Conservation (phyloP, 1,284 basidiomycete genomes). For the Singerocomus inundabilis region DNA sequence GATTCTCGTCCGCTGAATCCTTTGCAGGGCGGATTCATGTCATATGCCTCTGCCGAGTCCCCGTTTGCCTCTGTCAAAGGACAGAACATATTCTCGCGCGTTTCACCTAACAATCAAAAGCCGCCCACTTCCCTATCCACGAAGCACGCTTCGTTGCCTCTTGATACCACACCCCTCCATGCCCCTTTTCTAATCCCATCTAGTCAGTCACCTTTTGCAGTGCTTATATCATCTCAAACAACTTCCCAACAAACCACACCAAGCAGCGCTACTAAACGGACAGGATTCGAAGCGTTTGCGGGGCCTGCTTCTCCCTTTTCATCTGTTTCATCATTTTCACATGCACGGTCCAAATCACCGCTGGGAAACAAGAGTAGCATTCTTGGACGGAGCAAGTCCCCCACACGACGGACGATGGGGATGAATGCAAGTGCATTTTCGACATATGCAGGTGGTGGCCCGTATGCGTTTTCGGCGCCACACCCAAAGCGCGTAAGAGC, state of each 20-base stretch:
- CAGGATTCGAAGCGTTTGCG: slow-evolving; percentile 65
- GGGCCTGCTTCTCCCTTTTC: slow-evolving; percentile 61
- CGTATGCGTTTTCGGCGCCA: slow-evolving; percentile 48
- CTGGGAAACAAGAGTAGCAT: slow-evolving; percentile 32
- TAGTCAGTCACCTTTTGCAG: slow-evolving; percentile 29
- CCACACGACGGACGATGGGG: slow-evolving; percentile 39
- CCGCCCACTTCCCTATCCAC: slow-evolving; percentile 9
- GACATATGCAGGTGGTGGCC: slow-evolving; percentile 51
- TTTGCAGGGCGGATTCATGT: slow-evolving; percentile 63
- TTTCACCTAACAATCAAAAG: slow-evolving; percentile 38
- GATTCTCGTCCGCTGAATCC: slow-evolving; percentile 9
- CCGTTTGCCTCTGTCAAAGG: slow-evolving; percentile 70
- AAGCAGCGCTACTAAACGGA: slow-evolving; percentile 44
- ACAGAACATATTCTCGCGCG: slow-evolving; percentile 53
- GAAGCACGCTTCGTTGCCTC: slow-evolving; percentile 19
- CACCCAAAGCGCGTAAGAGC: slow-evolving; percentile 51
- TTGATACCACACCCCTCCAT: slow-evolving; percentile 21
- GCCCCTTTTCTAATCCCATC: slow-evolving; percentile 24
- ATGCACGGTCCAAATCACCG: slow-evolving; percentile 50
- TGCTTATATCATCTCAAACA: slow-evolving; percentile 28
- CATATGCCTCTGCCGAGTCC: slow-evolving; percentile 66
- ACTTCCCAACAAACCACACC: slow-evolving; percentile 25
- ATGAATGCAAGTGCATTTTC: slow-evolving; percentile 55
- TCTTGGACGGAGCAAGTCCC: slow-evolving; percentile 47
- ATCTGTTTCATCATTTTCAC: slow-evolving; percentile 31